A percentile compares a stretch with the other conserved stretches of the same genome.
phyloP scores from a whole-genome alignment of 371 early-diverging fungal species.

The Batkoa obscura region DNA sequence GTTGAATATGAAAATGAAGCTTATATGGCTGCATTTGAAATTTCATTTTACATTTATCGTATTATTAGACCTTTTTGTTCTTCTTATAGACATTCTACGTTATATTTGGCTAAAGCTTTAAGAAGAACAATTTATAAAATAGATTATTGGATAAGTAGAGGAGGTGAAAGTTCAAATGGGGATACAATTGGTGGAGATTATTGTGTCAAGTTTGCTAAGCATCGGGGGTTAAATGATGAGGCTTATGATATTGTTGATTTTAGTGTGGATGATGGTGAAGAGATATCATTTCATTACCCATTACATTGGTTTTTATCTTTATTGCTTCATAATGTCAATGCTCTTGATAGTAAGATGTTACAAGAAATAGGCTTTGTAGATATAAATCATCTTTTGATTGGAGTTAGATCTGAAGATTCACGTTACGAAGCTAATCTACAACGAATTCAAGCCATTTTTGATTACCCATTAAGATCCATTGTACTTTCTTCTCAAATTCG shows the following conservation, averaged over 20 bases:
- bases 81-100: not conserved
- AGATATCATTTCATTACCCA: conserved; percentile 1
- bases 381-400: conserved; percentile 1
- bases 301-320: conserved; percentile 5
- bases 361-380: not conserved
- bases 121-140: conserved; percentile 2
- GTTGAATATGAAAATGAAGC: conserved; percentile 5
- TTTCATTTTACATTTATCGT: not conserved
- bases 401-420: not conserved
- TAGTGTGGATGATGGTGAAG: not conserved
- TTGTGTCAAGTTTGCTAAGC: not conserved
- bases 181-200: not conserved
- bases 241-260: not conserved
- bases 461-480: conserved; percentile 1
- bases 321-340: not conserved
- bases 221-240: not conserved
- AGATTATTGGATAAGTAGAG: not conserved
- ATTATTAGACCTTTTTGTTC: not conserved
- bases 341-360: not conserved
- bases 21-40: not conserved
- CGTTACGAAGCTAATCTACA: not conserved
- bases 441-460: not conserved
- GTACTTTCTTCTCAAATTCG: conserved; percentile 62
- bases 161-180: not conserved
- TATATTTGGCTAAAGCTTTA: not conserved